Conservation (phyloP, 2,329 filamentous ascomycete genomes). For the Penicillium sp. region DNA sequence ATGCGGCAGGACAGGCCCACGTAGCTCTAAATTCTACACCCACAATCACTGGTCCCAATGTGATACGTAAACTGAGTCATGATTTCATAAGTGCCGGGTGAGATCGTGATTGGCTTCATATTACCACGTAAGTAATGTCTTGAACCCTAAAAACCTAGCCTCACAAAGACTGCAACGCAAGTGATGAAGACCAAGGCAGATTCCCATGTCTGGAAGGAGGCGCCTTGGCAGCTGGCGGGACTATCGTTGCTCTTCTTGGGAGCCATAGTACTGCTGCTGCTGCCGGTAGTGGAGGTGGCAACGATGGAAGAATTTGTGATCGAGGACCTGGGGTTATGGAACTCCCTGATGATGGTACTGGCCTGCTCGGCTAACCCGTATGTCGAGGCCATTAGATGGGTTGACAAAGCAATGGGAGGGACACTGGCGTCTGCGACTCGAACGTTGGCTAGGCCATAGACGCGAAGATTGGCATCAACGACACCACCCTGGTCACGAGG, state of each 20-base stretch:
- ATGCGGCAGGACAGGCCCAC: too few relatives aligned
- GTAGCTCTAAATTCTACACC: not conserved
- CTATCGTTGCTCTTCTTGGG: not conserved
- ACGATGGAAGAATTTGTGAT: not conserved
- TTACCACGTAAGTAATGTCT: not conserved
- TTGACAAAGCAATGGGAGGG: slow-evolving; percentile 29
- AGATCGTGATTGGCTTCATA: not conserved
- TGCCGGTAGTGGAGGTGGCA: not conserved
- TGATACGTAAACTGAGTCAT: not conserved
- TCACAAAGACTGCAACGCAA: not conserved
- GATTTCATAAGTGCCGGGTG: not conserved
- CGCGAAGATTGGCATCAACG: slow-evolving; percentile 27
- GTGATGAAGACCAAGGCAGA: not conserved
- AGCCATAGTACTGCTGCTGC: not conserved
- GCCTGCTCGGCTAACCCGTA: slow-evolving; percentile 35
- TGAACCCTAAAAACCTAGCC: not conserved
- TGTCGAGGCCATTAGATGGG: slow-evolving; percentile 36
- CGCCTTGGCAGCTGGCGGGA: not conserved
- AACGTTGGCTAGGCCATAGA: slow-evolving; percentile 32
- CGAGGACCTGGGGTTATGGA: slow-evolving; percentile 2
- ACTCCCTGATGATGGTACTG: slow-evolving; percentile 26
- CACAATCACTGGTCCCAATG: not conserved
- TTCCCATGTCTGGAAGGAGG: not conserved
- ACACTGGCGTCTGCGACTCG: slow-evolving; percentile 32
- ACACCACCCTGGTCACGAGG: slow-evolving; percentile 27